Conservation (phyloP, 495 filamentous ascomycete species). For the Xylaria intraflava region DNA sequence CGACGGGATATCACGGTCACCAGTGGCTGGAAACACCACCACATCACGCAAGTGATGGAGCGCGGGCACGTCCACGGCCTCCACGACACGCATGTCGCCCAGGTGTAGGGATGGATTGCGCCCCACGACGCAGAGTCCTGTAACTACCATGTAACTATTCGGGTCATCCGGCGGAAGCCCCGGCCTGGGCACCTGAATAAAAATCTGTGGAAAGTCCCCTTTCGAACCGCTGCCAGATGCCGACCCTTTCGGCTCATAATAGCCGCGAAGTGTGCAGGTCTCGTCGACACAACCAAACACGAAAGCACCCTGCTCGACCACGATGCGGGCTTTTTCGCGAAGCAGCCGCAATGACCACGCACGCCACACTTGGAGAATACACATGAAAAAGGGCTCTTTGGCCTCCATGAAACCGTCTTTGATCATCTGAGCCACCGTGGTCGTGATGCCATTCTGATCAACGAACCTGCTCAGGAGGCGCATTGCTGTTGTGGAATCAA, state of each 20-base stretch:
- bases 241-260: slow-evolving; percentile 35
- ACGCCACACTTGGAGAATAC: slow-evolving; percentile 67
- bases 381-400: slow-evolving; percentile 76
- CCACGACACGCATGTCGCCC: slow-evolving; percentile 83
- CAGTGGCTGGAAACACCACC: slow-evolving; percentile 77
- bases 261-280: slow-evolving; percentile 64
- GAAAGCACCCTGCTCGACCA: slow-evolving; percentile 75
- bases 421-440: slow-evolving; percentile 67
- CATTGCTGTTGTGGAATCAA: slow-evolving; percentile 53
- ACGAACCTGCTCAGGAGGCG: slow-evolving; percentile 62
- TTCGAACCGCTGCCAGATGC: background rate
- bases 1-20: slow-evolving; percentile 76
- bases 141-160: slow-evolving; percentile 56
- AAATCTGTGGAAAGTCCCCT: slow-evolving; percentile 72
- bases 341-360: slow-evolving; percentile 77
- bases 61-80: slow-evolving; percentile 67
- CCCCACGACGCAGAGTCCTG: slow-evolving; percentile 74
- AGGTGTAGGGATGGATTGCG: slow-evolving; percentile 94
- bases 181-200: slow-evolving; percentile 59
- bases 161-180: slow-evolving; percentile 41
- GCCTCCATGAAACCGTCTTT: slow-evolving; percentile 67
- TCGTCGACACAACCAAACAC: slow-evolving; percentile 89
- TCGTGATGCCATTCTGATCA: slow-evolving; percentile 80
- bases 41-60: slow-evolving; percentile 74
- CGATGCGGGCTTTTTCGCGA: slow-evolving; percentile 87